Conservation (phyloP, 2,329 filamentous ascomycete genomes). For the Xylariaceae sp. region DNA sequence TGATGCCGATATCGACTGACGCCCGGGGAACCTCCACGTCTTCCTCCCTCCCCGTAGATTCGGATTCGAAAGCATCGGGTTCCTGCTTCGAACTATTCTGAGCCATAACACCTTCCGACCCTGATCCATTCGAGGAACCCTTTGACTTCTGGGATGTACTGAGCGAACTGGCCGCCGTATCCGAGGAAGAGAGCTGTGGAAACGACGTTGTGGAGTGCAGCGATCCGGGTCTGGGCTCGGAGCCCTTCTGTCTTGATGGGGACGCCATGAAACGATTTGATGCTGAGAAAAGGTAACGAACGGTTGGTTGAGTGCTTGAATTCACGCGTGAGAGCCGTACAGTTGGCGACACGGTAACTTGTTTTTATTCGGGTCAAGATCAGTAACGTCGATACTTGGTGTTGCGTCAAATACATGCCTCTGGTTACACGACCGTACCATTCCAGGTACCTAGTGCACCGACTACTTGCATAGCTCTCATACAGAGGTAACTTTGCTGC, state of each 20-base stretch:
- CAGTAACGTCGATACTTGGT: not conserved
- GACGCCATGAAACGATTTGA: conserved; percentile 24
- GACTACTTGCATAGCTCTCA: not conserved
- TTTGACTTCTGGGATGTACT: conserved; percentile 41
- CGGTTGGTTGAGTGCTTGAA: conserved; percentile 9
- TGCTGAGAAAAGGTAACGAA: conserved; percentile 9
- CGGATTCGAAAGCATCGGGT: conserved; percentile 48
- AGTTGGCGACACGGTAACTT: not conserved
- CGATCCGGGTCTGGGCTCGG: conserved; percentile 26
- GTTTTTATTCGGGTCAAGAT: not conserved
- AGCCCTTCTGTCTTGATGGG: conserved; percentile 22
- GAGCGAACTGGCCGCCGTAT: conserved; percentile 30
- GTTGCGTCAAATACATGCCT: not conserved
- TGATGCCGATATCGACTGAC: conserved; percentile 74
- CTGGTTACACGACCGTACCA: not conserved
- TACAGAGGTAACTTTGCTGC: not conserved
- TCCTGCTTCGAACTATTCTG: conserved; percentile 26
- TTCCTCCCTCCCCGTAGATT: conserved; percentile 42
- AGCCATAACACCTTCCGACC: conserved; percentile 28
- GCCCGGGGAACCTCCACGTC: conserved; percentile 43
- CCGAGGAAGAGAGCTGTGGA: conserved; percentile 22
- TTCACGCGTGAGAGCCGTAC: not conserved
- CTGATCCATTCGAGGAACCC: conserved; percentile 40
- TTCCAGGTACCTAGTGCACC: not conserved
- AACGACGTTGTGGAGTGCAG: conserved; percentile 29